Percentiles rank a stretch among this genome's conserved stretches.
Evolutionary conservation across 148 eudicot species (phyloP).

Genomic region (Nyssa sinensis): DNA sequence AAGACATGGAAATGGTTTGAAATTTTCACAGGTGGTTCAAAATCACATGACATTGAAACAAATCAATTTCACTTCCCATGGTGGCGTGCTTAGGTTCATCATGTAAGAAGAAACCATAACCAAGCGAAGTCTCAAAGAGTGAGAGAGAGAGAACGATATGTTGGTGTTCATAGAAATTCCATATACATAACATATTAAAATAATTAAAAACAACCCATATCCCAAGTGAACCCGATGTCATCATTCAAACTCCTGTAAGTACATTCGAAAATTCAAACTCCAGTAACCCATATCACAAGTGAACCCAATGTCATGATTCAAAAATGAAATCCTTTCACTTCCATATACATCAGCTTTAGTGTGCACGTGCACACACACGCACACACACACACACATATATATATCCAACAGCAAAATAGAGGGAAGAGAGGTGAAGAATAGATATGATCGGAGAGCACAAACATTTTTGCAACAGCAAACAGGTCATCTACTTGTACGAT

Average conservation of each 20-base stretch:
- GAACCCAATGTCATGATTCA: too few species aligned
- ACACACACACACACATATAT: too few species aligned
- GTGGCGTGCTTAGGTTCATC: background rate
- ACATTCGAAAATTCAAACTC: background rate
- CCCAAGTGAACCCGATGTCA: background rate
- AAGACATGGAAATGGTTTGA: background rate
- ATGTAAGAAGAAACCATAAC: background rate
- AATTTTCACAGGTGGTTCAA: background rate
- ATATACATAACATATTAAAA: background rate
- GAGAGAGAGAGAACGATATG: background rate
- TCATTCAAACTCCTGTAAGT: background rate
- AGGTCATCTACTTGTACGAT: too few species aligned
- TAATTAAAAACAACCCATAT: background rate
- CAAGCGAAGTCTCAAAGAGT: background rate
- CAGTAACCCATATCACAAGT: too few species aligned
- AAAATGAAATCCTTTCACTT: background rate
- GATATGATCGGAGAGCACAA: too few species aligned
- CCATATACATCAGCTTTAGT: too few species aligned
- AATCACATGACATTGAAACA: background rate
- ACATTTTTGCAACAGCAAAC: too few species aligned
- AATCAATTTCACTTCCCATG: too few species aligned
- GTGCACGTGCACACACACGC: too few species aligned
- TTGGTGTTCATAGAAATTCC: too few species aligned
- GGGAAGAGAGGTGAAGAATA: too few species aligned
- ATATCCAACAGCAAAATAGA: too few species aligned